Base-by-base conservation (phyloP, 441 rosid genomes). In the Sinapis alba region DNA sequence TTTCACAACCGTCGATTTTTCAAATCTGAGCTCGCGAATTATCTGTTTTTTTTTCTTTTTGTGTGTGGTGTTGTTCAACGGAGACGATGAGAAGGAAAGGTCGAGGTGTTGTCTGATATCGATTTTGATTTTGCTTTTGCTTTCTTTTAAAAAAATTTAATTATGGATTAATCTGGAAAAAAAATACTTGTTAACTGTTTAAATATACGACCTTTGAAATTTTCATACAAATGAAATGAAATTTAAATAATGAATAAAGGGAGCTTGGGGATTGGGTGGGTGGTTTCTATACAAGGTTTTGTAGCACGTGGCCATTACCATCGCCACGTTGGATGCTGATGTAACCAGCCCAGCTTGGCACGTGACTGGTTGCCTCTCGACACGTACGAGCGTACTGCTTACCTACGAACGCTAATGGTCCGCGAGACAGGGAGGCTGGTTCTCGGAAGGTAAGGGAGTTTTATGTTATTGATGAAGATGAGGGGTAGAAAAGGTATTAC, bases 281-380 rank as follows among this genome's bases (percentile, higher is more conserved):
- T 34, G n/a, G 6, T 78, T 80, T 80, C 69, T 82, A 78, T 80
- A 72, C 65, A 73, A 74, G 64, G 77, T 45, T 70, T 5, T 28
- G 54, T 68, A 81, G 83, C 89, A 84, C 90, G 87, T 89, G 87
- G 83, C 75, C 76, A 65, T 20, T 11, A 3, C 2, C 30, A n/a
- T 15, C 11, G 82, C 86, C 88, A 84, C 78, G 87, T 64, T 54
- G 85, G 88, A 81, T 12, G 81, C 53, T n/a, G 79, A 83, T 69
- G 85, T 69, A 56, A 73, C 78, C 68, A 83, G 26, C 51, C 30
- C 38, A 56, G 45, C 38, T 47, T 9, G 76, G 78, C 86, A 83
- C 84, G 82, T 81, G 84, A 77, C 70, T 47, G 58, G 5, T 38
- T 9, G 30, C 51, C 10, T 36, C 62, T 73, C 69, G 73, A 73